phyloP scores from a whole-genome alignment of 768 basidiomycete genomes.

The Tylopilus rubrobrunneus region DNA sequence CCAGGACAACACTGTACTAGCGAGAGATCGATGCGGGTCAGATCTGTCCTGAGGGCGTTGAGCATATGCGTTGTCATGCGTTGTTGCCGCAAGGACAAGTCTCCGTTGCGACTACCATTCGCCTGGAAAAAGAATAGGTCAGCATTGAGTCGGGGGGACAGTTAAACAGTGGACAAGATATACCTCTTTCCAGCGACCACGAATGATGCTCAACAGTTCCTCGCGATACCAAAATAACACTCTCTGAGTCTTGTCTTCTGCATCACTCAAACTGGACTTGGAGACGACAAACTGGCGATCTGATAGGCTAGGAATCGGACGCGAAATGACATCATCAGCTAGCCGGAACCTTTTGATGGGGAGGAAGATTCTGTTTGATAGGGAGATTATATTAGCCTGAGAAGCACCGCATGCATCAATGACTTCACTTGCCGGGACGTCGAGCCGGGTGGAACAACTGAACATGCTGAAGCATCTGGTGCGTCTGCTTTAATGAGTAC shows the following conservation, averaged over 20 bases:
- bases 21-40: slow-evolving; percentile 55
- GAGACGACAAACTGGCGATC: slow-evolving; percentile 89
- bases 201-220: slow-evolving; percentile 66
- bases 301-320: slow-evolving; percentile 79
- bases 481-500: slow-evolving; percentile 32
- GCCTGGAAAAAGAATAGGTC: slow-evolving; percentile 43
- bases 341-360: slow-evolving; percentile 72
- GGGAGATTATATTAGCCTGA: slow-evolving; percentile 3
- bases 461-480: slow-evolving; percentile 40
- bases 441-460: slow-evolving; percentile 82
- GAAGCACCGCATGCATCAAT: not conserved
- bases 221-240: slow-evolving; percentile 98
- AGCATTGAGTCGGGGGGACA: not conserved
- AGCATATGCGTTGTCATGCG: slow-evolving; percentile 78
- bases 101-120: slow-evolving; percentile 72
- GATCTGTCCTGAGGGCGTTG: slow-evolving; percentile 67
- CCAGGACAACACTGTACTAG: slow-evolving; percentile 37
- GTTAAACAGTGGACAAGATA: not conserved
- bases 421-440: slow-evolving; percentile 60
- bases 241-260: slow-evolving; percentile 60
- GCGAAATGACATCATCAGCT: slow-evolving; percentile 49
- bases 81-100: slow-evolving; percentile 74
- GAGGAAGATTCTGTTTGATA: slow-evolving; percentile 50
- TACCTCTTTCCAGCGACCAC: slow-evolving; percentile 85
- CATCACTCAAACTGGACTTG: slow-evolving; percentile 57